Evolutionary conservation across 2,329 filamentous ascomycete genomes (phyloP), one percentile per base, ranked within the genome.

Genomic region (Fusarium sp.): DNA sequence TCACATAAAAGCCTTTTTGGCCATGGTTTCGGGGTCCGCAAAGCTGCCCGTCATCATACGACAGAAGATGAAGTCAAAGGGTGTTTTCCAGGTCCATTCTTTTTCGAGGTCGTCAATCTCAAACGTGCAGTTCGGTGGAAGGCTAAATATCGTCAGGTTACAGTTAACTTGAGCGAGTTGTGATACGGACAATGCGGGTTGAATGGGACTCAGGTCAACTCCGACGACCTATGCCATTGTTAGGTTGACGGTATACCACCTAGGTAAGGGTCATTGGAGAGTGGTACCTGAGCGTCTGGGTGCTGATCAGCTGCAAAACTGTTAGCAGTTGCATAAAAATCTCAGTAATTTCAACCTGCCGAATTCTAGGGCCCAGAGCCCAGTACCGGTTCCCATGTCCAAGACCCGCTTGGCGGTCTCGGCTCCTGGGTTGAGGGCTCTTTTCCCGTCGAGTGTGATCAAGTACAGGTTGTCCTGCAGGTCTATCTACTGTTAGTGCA

Each of bases 31-130:
- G 0, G 70, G 54, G 2, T 61, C 45, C 0, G 41, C 48, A n/a
- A 73, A 73, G 16, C 70, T 70, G 1, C 71, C 70, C 0, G 71
- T 73, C 71, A 73, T 73, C 66, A 73, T 73, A 1, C 71, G 71
- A 4, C 37, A 73, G 18, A 73, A 73, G 34, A 73, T 54, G 9
- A 73, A 70, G 58, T 73, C 70, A 2, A 73, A 73, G 0, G 70
- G 66, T 2, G 8, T 20, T 6, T 63, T 48, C 70, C 71, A 73
- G 1, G 66, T 73, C 71, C 71, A 73, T 2, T 73, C 70, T 5
- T 73, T 73, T 6, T 73, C 70, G 0, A 73, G 66, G 8, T 73
- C 71, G 9, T 73, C 71, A 10, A 73, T 73, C 14, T 73, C 71
- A 0, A 70, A 73, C 2, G 37, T 39, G 9, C 71, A 73, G 11